These are phyloP conservation scores for Mucor mucedo DNA, from an alignment of 371 early-diverging fungal genomes.

Conservation along the genomic window DNA sequence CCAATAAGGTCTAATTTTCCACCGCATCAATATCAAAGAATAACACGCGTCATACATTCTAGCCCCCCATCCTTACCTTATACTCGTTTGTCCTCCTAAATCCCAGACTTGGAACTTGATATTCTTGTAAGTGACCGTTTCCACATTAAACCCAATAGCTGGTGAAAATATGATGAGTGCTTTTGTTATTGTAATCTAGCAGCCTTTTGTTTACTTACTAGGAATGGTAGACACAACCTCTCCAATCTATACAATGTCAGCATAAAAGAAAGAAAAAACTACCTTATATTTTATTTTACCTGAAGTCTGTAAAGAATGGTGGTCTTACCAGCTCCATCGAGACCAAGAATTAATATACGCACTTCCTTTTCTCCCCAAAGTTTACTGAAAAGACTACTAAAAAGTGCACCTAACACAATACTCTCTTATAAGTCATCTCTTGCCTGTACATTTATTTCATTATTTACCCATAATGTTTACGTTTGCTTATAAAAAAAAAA, in stretches of 20 bases:
- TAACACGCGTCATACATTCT: background rate
- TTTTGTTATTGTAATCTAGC: background rate
- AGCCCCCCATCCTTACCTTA: constrained; percentile 58
- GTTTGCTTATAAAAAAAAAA: no score
- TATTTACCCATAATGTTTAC: no score
- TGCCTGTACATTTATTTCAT: no score
- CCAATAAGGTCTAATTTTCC: constrained; percentile 43
- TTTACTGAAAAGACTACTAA: constrained; percentile 50
- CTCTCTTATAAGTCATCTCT: no score
- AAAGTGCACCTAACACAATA: constrained; percentile 41
- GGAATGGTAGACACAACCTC: constrained; percentile 99
- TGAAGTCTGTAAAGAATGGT: constrained; percentile 78
- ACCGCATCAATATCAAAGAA: background rate
- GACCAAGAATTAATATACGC: constrained; percentile 92
- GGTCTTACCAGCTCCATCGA: constrained; percentile 96
- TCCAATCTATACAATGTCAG: constrained; percentile 74
- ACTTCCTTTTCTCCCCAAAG: constrained; percentile 79
- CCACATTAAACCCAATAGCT: constrained; percentile 93
- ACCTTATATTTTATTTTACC: constrained; percentile 26
- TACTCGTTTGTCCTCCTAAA: constrained; percentile 97
- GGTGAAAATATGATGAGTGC: constrained; percentile 16
- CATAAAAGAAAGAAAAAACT: background rate
- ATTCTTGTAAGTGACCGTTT: constrained; percentile 97
- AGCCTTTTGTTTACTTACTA: constrained; percentile 68
- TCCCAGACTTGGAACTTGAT: constrained; percentile 98